phyloP scores from a whole-genome alignment of 306 rosid species.

The Vicia faba region DNA sequence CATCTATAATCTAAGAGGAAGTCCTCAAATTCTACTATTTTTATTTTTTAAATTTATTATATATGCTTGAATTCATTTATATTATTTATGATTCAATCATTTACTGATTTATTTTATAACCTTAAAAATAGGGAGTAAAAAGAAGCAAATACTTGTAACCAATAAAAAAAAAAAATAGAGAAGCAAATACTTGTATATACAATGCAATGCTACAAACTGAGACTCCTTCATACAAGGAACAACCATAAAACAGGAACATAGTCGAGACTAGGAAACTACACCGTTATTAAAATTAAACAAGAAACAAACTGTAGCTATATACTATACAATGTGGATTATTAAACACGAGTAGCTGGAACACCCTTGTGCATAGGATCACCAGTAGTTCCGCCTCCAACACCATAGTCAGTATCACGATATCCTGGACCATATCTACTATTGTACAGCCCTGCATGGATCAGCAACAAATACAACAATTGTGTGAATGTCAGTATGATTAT shows the following conservation, averaged over 20 bases:
- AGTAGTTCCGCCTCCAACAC: slow-evolving; percentile 41
- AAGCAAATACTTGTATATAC: slow-evolving; percentile 28
- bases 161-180: not conserved
- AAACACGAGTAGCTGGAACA: slow-evolving; percentile 52
- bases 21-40: too few relatives aligned
- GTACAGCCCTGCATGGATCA: slow-evolving; percentile 79
- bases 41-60: too few relatives aligned
- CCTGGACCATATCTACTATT: slow-evolving; percentile 91
- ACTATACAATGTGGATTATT: not conserved
- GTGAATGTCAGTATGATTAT: slow-evolving; percentile 73
- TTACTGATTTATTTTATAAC: not conserved
- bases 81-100: not conserved
- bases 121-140: not conserved
- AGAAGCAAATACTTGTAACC: not conserved
- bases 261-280: slow-evolving; percentile 18
- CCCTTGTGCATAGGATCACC: slow-evolving; percentile 66
- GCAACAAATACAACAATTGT: slow-evolving; percentile 58
- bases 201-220: slow-evolving; percentile 25
- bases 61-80: too few relatives aligned
- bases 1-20: too few relatives aligned
- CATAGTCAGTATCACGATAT: slow-evolving; percentile 67
- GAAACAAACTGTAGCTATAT: not conserved
- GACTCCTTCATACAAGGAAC: slow-evolving; percentile 14
- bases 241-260: not conserved
- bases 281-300: not conserved